Evolutionary conservation across 805 yeast genomes (phyloP).

Genomic region (Kockiozyma suomiensis): DNA sequence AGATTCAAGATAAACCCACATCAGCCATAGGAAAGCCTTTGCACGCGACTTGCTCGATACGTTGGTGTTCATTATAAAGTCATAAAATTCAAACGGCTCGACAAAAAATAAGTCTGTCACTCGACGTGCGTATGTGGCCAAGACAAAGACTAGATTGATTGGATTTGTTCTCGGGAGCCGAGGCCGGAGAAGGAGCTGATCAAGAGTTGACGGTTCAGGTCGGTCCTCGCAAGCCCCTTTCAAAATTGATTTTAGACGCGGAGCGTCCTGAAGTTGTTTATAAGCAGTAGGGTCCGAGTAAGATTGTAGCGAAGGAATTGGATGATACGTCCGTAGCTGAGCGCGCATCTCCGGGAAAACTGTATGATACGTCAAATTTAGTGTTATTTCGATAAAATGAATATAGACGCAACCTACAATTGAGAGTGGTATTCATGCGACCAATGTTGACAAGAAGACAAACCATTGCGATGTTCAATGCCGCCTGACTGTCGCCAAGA

Average conservation of each 20-base stretch:
- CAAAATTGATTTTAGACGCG: slow-evolving; percentile 83
- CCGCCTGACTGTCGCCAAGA: slow-evolving; percentile 62
- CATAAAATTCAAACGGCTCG: slow-evolving; percentile 59
- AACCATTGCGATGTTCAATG: slow-evolving; percentile 71
- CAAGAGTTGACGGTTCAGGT: slow-evolving; percentile 51
- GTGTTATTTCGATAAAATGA: background rate
- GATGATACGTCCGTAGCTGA: slow-evolving; percentile 87
- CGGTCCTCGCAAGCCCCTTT: slow-evolving; percentile 82
- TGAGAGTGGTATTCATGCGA: slow-evolving; percentile 90
- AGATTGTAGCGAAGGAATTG: slow-evolving; percentile 86
- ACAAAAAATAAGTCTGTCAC: slow-evolving; percentile 49
- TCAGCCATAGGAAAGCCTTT: slow-evolving; percentile 75
- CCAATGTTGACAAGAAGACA: slow-evolving; percentile 90
- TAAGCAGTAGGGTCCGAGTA: slow-evolving; percentile 58
- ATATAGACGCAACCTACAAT: slow-evolving; percentile 42
- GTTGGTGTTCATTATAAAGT: slow-evolving; percentile 65
- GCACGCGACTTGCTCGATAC: slow-evolving; percentile 70
- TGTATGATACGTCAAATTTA: background rate
- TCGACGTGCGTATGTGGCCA: slow-evolving; percentile 63
- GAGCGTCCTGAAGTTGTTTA: slow-evolving; percentile 91
- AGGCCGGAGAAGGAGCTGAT: slow-evolving; percentile 48
- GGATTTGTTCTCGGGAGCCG: slow-evolving; percentile 58
- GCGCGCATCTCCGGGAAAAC: slow-evolving; percentile 94
- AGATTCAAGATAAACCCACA: slow-evolving; percentile 80
- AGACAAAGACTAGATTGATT: slow-evolving; percentile 70